A percentile compares a stretch with the other conserved stretches of the same genome.
phyloP scores from a whole-genome alignment of 1,284 basidiomycete species.

The Ceratobasidium sp. region DNA sequence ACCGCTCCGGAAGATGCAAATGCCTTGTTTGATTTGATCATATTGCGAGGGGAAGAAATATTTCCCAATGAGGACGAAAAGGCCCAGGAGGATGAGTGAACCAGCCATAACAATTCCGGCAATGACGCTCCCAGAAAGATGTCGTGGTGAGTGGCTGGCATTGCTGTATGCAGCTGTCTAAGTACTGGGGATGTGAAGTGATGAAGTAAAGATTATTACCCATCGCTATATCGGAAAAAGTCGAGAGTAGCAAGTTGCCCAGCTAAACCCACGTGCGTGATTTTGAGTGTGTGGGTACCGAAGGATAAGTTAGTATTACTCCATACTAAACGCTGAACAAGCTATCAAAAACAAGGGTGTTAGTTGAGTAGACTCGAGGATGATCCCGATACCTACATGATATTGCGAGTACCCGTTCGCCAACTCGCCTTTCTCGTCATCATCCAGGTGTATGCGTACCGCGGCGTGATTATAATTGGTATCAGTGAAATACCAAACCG shows the following conservation, averaged over 20 bases:
- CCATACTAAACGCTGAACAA: slow-evolving; percentile 31
- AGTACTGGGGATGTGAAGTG: no score
- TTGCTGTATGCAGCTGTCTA: no score
- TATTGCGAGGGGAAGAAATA: no score
- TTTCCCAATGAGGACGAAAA: no score
- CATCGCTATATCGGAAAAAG: slow-evolving; percentile 22
- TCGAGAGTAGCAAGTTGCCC: slow-evolving; percentile 36
- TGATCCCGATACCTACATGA: neutral
- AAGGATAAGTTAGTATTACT: neutral
- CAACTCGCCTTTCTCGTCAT: slow-evolving; percentile 19
- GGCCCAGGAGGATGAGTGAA: no score
- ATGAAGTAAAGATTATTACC: no score
- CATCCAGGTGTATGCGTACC: slow-evolving; percentile 20
- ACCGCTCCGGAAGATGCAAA: no score
- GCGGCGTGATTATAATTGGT: slow-evolving; percentile 11
- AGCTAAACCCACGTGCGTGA: slow-evolving; percentile 20
- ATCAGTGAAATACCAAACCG: slow-evolving; percentile 39
- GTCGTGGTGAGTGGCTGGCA: no score
- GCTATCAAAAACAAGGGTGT: slow-evolving; percentile 3
- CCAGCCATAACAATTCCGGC: no score
- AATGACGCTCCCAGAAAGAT: no score
- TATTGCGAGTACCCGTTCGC: slow-evolving; percentile 20
- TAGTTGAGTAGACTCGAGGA: neutral
- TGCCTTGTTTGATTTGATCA: no score
- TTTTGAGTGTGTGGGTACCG: slow-evolving; percentile 39